A percentile compares a stretch with the other conserved stretches of the same genome.
Conservation (phyloP, 2,329 filamentous ascomycete genomes). For the Xylariomycetidae sp. region DNA sequence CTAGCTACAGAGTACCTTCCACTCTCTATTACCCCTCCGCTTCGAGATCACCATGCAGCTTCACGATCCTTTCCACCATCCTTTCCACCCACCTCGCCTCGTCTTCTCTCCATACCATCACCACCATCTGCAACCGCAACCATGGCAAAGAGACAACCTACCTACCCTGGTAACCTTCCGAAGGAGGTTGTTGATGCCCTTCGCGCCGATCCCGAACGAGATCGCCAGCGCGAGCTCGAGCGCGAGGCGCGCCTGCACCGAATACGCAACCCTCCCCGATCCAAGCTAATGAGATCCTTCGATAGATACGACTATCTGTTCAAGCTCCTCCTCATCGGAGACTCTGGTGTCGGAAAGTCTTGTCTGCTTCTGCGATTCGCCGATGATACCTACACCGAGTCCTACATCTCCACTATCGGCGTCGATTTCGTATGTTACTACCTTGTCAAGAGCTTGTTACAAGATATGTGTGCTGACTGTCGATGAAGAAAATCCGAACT, state of each 20-base stretch:
- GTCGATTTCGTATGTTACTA: slow-evolving; percentile 86
- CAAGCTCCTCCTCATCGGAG: slow-evolving; percentile 99
- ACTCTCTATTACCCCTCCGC: not conserved
- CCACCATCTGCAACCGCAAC: slow-evolving; percentile 9
- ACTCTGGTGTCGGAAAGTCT: slow-evolving; percentile 99
- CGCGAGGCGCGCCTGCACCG: no score
- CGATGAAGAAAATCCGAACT: slow-evolving; percentile 92
- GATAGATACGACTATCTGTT: slow-evolving; percentile 99
- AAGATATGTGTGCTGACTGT: slow-evolving; percentile 24
- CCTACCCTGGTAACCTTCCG: no score
- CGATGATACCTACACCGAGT: slow-evolving; percentile 98
- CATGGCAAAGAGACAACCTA: no score
- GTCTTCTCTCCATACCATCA: slow-evolving; percentile 4
- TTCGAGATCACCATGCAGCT: slow-evolving; percentile 6
- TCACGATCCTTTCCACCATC: slow-evolving; percentile 3
- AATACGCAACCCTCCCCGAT: no score
- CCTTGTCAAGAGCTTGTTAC: not conserved
- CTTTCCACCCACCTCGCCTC: slow-evolving; percentile 2
- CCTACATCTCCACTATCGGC: slow-evolving; percentile 99
- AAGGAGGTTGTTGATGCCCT: no score
- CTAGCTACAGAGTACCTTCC: not conserved
- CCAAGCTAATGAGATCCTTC: no score
- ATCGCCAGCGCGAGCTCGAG: no score
- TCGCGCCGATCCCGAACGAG: no score
- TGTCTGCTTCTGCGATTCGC: slow-evolving; percentile 96